phyloP scores from a whole-genome alignment of 148 eudicot species.

The Rhododendron griersonianum region DNA sequence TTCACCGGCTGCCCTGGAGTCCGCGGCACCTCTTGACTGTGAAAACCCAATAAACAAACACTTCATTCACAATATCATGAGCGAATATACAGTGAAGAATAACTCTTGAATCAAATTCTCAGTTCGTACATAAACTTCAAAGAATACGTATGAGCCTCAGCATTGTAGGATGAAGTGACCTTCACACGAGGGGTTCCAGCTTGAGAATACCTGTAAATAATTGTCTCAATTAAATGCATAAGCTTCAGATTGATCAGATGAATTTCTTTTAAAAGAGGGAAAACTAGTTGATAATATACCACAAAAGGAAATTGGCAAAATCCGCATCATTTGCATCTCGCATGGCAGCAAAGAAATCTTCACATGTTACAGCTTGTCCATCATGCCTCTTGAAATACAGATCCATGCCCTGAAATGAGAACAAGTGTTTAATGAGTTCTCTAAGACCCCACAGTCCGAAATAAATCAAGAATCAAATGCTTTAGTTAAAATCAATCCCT shows the following conservation, averaged over 20 bases:
- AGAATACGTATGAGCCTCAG: conserved; percentile 60
- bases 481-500: not conserved
- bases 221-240: conserved; percentile 4
- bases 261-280: not conserved
- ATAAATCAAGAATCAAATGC: not conserved
- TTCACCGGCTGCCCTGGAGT: conserved; percentile 90
- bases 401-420: conserved; percentile 74
- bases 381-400: conserved; percentile 93
- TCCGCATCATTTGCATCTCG: conserved; percentile 93
- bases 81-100: not conserved
- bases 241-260: conserved; percentile 2
- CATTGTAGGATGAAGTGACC: conserved; percentile 72
- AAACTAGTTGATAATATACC: conserved; percentile 37
- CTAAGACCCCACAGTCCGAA: not conserved
- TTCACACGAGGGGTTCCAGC: conserved; percentile 91
- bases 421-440: not conserved
- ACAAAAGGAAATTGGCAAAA: conserved; percentile 81
- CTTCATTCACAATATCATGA: not conserved
- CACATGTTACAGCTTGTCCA: conserved; percentile 98
- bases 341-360: conserved; percentile 96
- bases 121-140: conserved; percentile 69
- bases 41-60: conserved; percentile 7
- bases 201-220: conserved; percentile 78
- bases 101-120: not conserved
- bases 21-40: conserved; percentile 88